Evolutionary conservation across 176 grass and related monocot genomes (phyloP).

Genomic region (Puccinellia tenuiflora): DNA sequence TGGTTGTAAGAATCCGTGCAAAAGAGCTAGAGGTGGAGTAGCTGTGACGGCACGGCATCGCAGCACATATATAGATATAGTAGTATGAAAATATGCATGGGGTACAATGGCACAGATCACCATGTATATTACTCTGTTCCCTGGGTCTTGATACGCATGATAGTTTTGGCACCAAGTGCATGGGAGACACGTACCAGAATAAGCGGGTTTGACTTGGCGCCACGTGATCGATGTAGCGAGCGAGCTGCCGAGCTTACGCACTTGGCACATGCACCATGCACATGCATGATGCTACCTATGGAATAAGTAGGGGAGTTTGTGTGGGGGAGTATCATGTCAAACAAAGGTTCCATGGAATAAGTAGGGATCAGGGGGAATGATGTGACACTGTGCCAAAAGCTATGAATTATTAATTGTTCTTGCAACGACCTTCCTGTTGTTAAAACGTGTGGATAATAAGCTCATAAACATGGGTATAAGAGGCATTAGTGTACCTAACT

Average conservation of each 20-base stretch:
- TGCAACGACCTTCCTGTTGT: too few species aligned
- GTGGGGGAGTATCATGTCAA: not conserved
- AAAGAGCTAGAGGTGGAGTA: not conserved
- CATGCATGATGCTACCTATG: not conserved
- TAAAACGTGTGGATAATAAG: too few species aligned
- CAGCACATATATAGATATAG: not conserved
- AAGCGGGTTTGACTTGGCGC: constrained; percentile 22
- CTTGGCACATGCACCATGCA: not conserved
- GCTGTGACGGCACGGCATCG: constrained; percentile 42
- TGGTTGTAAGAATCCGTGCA: constrained; percentile 8
- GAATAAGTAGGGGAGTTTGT: not conserved
- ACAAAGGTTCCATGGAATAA: constrained; percentile 19
- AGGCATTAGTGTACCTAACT: too few species aligned
- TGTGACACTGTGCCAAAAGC: constrained; percentile 12
- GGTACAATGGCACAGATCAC: constrained; percentile 28
- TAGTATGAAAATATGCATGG: not conserved
- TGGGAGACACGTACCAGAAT: constrained; percentile 7
- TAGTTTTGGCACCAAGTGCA: constrained; percentile 26
- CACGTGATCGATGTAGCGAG: constrained; percentile 13
- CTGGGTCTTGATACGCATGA: constrained; percentile 30
- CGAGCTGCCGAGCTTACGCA: not conserved
- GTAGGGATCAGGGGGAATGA: not conserved
- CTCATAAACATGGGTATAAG: too few species aligned
- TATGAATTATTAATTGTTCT: too few species aligned
- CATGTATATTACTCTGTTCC: constrained; percentile 5